These are phyloP conservation scores for Tricholoma furcatifolium DNA, from an alignment of 768 basidiomycete genomes.

Conservation along the genomic window DNA sequence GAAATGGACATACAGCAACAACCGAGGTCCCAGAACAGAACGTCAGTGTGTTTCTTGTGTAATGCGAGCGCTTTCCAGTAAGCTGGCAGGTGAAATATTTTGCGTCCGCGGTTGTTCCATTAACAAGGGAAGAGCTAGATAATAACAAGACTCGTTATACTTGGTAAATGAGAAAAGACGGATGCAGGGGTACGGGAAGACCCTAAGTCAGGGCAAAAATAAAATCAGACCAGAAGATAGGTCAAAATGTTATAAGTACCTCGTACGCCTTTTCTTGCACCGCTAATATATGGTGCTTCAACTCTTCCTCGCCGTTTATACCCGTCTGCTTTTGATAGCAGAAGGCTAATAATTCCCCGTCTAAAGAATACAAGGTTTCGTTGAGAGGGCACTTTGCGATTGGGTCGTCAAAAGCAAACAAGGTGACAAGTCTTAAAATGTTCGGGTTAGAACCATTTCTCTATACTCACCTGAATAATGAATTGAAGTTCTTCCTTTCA, in stretches of 20 bases:
- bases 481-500: no score
- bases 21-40: conserved; percentile 25
- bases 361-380: conserved; percentile 23
- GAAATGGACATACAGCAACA: conserved; percentile 23
- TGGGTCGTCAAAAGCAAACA: background rate
- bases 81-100: conserved; percentile 19
- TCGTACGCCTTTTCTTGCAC: conserved; percentile 36
- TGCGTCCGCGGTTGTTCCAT: conserved; percentile 11
- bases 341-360: conserved; percentile 29
- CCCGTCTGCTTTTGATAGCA: conserved; percentile 35
- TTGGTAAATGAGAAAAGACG: conserved; percentile 32
- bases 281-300: conserved; percentile 38
- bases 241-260: background rate
- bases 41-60: conserved; percentile 14
- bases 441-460: no score
- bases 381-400: conserved; percentile 17
- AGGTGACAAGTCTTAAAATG: no score
- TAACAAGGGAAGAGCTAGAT: background rate
- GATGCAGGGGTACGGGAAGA: conserved; percentile 39
- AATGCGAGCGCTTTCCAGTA: conserved; percentile 19
- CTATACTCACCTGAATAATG: no score
- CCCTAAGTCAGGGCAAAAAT: conserved; percentile 16
- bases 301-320: conserved; percentile 32
- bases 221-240: background rate
- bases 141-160: conserved; percentile 19